Evolutionary conservation across 768 basidiomycete species (phyloP), one percentile per base, ranked within the genome.

Genomic region (Dentipellis sp.): DNA sequence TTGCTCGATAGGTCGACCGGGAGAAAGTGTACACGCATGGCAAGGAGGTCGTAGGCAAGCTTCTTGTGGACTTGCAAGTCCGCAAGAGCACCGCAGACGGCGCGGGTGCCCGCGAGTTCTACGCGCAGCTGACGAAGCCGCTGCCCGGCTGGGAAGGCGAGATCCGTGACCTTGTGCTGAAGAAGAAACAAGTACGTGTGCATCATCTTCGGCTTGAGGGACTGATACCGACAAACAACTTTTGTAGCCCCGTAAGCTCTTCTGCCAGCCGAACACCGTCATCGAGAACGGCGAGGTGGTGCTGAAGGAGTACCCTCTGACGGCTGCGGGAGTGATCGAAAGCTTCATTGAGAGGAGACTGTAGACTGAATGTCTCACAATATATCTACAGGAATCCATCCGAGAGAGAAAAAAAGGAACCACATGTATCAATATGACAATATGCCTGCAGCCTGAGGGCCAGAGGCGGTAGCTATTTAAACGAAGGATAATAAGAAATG

Each of bases 61-160:
- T 94, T 12, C 75, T 94, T 35, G 65, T 92, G 46, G 82, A 90
- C 56, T 74, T 94, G 14, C 91, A 94, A 67, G 86, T 92, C 36
- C 83, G 83, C 60, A 92, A 85, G 78, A 87, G 87, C 66, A 89
- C 87, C 2, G 90, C 90, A 19, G 90, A 92, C 66, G 90, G 86
- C 48, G 69, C 81, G 9, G 91, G 90, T 1, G 82, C 91, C n/a
- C 80, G 83, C 36, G 72, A 77, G 58, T 94, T 81, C 73, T 94
- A 92, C 67, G 85, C 78, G n/a, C 75, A 80, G 37, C 74, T 94
- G 59, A 94, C 91, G 8, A 82, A 78, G 46, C 91, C 91, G 3
- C 68, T 82, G 48, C 67, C 73, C 38, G 81, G 81, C 7, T 90
- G 88, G 91, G 75, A 86, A 58, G 80, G 79, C 40, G 84, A 88